These are phyloP conservation scores for Backusella tuberculispora DNA, from an alignment of 192 early-diverging fungal genomes.

Conservation along the genomic window DNA sequence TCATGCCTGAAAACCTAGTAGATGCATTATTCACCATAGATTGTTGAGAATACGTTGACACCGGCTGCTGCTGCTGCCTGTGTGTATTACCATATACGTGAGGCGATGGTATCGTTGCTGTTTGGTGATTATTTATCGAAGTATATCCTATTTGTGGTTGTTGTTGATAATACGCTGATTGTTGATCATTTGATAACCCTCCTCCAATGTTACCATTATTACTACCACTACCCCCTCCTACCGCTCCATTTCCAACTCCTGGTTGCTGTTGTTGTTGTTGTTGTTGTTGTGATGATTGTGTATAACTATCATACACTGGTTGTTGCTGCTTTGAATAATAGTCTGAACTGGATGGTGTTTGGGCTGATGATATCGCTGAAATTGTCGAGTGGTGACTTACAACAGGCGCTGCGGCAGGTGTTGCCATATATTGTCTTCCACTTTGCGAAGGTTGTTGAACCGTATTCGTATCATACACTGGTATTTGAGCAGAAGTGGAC, in stretches of 20 bases:
- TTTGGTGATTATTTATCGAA: background rate
- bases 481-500: background rate
- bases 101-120: conserved; percentile 10
- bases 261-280: background rate
- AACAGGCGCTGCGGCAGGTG: background rate
- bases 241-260: background rate
- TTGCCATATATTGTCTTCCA: background rate
- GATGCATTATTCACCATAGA: conserved; percentile 2
- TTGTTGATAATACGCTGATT: background rate
- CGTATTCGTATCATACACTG: background rate
- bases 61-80: background rate
- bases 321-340: background rate
- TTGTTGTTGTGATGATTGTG: background rate
- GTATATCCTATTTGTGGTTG: no score
- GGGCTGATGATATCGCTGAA: background rate
- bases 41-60: background rate
- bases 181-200: conserved; percentile 1
- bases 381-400: background rate
- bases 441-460: background rate
- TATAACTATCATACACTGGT: conserved; percentile 16
- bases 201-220: background rate
- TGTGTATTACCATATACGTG: background rate
- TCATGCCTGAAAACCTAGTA: background rate
- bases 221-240: background rate
- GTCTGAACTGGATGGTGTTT: background rate